Base-by-base conservation (phyloP, 176 grass and related monocot species). In the Chrysopogon serrulatus region DNA sequence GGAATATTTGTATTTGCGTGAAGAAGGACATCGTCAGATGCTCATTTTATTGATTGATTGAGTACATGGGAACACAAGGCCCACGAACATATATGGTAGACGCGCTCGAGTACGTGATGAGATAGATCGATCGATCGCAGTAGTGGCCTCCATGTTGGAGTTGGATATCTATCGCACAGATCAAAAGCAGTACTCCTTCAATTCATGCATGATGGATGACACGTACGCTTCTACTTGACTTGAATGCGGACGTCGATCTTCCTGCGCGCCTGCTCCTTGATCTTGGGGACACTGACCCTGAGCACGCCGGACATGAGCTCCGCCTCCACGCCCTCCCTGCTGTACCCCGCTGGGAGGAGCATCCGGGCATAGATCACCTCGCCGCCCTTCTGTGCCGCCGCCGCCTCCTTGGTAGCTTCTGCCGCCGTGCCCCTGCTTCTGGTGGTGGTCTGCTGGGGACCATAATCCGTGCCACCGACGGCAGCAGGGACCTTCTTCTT, bases 231-330 rank as follows among this genome's bases (percentile, higher is more conserved):
- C 37, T 81, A 76, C 37, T 61, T 78, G 62, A 43, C 54, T 0
- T 18, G 2, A 43, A 88, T 79, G 14, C 27, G 0, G 66, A 88
- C 57, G 13, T 3, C 51, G 57, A 88, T 84, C 67, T 12, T 79
- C 86, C 81, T 79, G 56, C 86, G 86, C 14, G 74, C 67, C 11
- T 40, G 2, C 74, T 78, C 56, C 24, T 12, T 73, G 14, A 83
- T 12, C 75, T 66, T 88, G 43, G 0, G 0, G 8, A 88, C 37
- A 27, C 4, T 43, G 27, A 88, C 67, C 33, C 0, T 65, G 5
- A 88, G 74, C 67, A 24, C 80, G 21, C 86, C 86, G 34, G 86
- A 83, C 40, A 3, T 26, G 43, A 88, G 80, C 67, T 79, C 43
- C 0, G 86, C 81, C 35, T 36, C 1, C 14, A 73, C 35, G 2